These are phyloP conservation scores for Ambrosiella cleistominuta DNA, from an alignment of 2,329 filamentous ascomycete species.

Conservation along the genomic window DNA sequence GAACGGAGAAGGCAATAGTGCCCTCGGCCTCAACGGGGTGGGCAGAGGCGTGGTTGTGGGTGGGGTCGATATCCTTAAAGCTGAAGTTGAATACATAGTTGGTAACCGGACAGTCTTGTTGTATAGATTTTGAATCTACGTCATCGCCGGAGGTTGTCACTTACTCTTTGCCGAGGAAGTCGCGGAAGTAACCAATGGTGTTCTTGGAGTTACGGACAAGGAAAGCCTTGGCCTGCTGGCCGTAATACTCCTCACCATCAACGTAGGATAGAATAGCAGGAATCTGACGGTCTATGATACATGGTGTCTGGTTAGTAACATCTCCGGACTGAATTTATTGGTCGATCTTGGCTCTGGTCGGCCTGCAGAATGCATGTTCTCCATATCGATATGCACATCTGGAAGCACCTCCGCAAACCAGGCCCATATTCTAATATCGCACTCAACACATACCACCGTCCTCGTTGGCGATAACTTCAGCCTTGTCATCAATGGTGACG, in stretches of 20 bases:
- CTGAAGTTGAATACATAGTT: slow-evolving; percentile 20
- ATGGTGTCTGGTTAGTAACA: neutral
- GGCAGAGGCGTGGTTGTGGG: slow-evolving; percentile 80
- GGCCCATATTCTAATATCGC: neutral
- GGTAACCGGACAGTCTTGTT: neutral
- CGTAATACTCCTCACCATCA: slow-evolving; percentile 90
- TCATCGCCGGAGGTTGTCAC: slow-evolving; percentile 17
- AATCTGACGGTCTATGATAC: slow-evolving; percentile 70
- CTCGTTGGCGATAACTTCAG: slow-evolving; percentile 96
- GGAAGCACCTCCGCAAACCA: too few species aligned
- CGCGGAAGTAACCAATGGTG: slow-evolving; percentile 89
- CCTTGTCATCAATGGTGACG: slow-evolving; percentile 80
- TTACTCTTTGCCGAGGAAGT: slow-evolving; percentile 87
- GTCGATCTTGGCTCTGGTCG: too few species aligned
- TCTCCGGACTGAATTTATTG: too few species aligned
- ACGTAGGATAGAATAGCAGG: slow-evolving; percentile 88
- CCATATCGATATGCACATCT: too few species aligned
- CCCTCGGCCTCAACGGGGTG: slow-evolving; percentile 64
- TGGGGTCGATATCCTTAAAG: slow-evolving; percentile 87
- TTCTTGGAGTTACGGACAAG: slow-evolving; percentile 83
- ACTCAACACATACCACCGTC: slow-evolving; percentile 58
- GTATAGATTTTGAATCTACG: neutral
- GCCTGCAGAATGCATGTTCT: too few species aligned
- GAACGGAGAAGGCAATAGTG: slow-evolving; percentile 63
- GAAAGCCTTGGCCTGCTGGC: slow-evolving; percentile 85